Conservation (phyloP, 306 rosid species). For the Fagus crenata region DNA sequence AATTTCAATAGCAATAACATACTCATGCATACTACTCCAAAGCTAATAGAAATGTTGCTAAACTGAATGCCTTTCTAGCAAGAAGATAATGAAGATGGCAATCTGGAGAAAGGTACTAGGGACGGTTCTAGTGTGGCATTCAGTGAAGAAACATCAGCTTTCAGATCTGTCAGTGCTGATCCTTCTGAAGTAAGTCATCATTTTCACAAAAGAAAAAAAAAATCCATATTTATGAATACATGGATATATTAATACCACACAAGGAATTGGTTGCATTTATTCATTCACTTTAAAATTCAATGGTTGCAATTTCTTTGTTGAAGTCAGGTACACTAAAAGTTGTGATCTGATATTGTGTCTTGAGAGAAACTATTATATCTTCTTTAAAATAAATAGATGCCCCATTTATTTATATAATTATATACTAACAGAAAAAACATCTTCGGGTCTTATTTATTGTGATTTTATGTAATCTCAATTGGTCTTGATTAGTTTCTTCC, state of each 20-base stretch:
- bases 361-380: not conserved
- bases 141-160: not conserved
- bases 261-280: not conserved
- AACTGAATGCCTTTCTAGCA: constrained; percentile 7
- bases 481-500: not conserved
- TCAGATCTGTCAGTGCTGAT: too few relatives aligned
- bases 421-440: not conserved
- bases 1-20: not conserved
- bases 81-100: constrained; percentile 18
- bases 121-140: too few relatives aligned
- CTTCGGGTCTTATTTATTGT: not conserved
- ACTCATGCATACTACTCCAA: not conserved
- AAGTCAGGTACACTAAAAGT: too few relatives aligned
- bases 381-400: not conserved
- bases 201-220: not conserved
- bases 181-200: constrained; percentile 27
- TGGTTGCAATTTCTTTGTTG: not conserved
- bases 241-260: not conserved
- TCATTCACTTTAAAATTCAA: not conserved
- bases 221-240: not conserved
- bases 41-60: not conserved
- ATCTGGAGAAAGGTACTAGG: not conserved
- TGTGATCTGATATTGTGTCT: too few relatives aligned
- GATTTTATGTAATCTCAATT: not conserved
- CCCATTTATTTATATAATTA: not conserved